Percentiles rank a stretch among this genome's conserved stretches.
Evolutionary conservation across 331 rosid genomes (phyloP).

Genomic region (Prunus yedoensis): DNA sequence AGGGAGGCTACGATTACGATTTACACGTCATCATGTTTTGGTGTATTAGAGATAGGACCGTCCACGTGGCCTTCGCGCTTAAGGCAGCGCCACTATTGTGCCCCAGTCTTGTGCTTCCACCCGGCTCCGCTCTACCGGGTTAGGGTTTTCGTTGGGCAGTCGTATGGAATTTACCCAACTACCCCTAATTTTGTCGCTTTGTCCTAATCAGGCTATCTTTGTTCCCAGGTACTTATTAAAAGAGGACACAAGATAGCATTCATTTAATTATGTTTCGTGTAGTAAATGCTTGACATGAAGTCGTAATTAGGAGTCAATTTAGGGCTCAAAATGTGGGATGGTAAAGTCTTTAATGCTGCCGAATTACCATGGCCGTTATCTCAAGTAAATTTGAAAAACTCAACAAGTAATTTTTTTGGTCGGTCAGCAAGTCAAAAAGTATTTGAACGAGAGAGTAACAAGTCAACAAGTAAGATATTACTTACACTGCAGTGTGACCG

Average conservation of each 20-base stretch:
- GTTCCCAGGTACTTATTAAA: not conserved
- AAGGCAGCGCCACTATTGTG: slow-evolving; percentile 14
- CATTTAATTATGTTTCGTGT: not conserved
- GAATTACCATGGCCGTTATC: not conserved
- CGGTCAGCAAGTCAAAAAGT: not conserved
- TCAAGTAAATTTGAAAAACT: not conserved
- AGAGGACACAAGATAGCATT: too few species aligned
- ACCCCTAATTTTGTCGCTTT: slow-evolving; percentile 4
- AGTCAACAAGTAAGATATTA: too few species aligned
- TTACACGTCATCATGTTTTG: slow-evolving; percentile 77
- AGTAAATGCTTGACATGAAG: not conserved
- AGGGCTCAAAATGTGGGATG: not conserved
- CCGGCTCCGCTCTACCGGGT: slow-evolving; percentile 27
- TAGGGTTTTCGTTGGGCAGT: slow-evolving; percentile 8
- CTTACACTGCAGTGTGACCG: too few species aligned
- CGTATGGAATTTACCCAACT: not conserved
- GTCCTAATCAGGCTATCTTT: not conserved
- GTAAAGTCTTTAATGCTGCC: not conserved
- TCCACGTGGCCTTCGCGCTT: slow-evolving; percentile 53
- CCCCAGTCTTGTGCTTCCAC: slow-evolving; percentile 36
- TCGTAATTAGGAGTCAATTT: not conserved
- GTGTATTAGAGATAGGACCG: slow-evolving; percentile 23
- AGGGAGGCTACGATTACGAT: slow-evolving; percentile 75
- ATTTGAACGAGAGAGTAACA: not conserved
- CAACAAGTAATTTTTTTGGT: not conserved